These are phyloP conservation scores for Lathyrus sativus DNA, from an alignment of 306 rosid species.

Conservation along the genomic window DNA sequence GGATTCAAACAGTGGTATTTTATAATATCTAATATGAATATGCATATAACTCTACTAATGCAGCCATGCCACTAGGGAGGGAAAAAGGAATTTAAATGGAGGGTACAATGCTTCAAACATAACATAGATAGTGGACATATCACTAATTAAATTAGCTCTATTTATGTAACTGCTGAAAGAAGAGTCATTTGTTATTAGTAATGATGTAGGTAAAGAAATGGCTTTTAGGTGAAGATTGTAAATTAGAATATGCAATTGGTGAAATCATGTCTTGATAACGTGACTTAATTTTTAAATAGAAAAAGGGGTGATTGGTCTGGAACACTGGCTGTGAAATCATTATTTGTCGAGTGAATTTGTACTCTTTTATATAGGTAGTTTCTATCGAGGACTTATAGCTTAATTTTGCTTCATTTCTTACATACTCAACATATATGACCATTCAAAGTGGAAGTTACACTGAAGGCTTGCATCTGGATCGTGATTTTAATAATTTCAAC, in stretches of 20 bases:
- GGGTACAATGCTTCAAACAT: slow-evolving; percentile 4
- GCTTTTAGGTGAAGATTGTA: not conserved
- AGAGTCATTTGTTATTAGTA: not conserved
- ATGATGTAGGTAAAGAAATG: not conserved
- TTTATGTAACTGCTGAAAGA: not conserved
- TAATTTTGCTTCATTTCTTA: slow-evolving; percentile 4
- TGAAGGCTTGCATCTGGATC: slow-evolving; percentile 6
- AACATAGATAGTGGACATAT: not conserved
- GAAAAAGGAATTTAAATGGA: not conserved
- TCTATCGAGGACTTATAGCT: slow-evolving; percentile 16
- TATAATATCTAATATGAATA: not conserved
- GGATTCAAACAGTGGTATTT: not conserved
- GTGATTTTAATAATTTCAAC: slow-evolving; percentile 1
- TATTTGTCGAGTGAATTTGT: not conserved
- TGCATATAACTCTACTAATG: not conserved
- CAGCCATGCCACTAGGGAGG: not conserved
- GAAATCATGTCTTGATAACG: not conserved
- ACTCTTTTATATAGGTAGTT: not conserved
- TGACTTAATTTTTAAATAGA: not conserved
- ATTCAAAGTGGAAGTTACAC: slow-evolving; percentile 6
- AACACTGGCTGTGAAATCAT: not conserved
- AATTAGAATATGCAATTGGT: not conserved
- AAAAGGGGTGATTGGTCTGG: not conserved
- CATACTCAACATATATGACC: not conserved
- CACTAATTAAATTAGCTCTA: not conserved